phyloP scores from a whole-genome alignment of 176 grass and related monocot species.

The Pharus latifolius region DNA sequence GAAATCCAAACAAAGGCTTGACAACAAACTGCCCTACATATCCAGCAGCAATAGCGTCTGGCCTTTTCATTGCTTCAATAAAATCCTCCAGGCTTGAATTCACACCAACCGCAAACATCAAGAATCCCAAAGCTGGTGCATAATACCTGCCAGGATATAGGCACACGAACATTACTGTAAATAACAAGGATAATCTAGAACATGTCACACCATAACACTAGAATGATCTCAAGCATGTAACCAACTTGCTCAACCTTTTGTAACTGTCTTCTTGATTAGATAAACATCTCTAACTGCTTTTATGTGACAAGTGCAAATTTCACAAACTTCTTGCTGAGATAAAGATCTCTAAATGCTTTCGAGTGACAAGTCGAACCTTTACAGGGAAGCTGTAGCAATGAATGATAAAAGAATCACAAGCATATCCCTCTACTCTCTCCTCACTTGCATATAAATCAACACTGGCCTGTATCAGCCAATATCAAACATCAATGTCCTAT shows the following conservation, averaged over 20 bases:
- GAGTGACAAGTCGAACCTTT: background rate
- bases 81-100: constrained; percentile 88
- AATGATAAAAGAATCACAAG: too few species aligned
- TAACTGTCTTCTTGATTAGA: background rate
- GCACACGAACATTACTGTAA: background rate
- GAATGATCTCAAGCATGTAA: background rate
- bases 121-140: constrained; percentile 82
- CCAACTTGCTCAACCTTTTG: background rate
- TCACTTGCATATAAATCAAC: background rate
- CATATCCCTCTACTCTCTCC: background rate
- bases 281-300: background rate
- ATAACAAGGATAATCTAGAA: background rate
- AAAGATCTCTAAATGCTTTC: too few species aligned
- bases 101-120: constrained; percentile 98
- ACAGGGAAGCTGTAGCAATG: background rate
- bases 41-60: constrained; percentile 60
- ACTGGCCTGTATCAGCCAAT: background rate
- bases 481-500: background rate
- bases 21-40: constrained; percentile 81
- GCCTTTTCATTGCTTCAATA: constrained; percentile 77
- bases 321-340: background rate
- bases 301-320: background rate
- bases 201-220: background rate
- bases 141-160: constrained; percentile 60
- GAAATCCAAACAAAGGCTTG: constrained; percentile 80